phyloP scores from a whole-genome alignment of 768 basidiomycete species.

The Pisolithus microcarpus region DNA sequence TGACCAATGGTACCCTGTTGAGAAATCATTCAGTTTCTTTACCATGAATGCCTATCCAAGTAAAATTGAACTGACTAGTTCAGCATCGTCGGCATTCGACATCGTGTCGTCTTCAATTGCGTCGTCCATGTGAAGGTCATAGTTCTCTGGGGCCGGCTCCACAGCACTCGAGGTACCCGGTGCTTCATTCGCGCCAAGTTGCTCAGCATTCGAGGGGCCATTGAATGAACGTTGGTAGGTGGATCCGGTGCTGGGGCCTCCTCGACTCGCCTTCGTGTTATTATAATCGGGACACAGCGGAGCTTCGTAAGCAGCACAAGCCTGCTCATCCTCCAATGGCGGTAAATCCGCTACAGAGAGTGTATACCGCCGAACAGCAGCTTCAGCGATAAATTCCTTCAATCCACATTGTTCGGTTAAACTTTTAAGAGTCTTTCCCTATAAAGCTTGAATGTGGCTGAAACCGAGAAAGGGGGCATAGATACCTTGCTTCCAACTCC shows the following conservation, averaged over 20 bases:
- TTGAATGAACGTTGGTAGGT: constrained; percentile 5
- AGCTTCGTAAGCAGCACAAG: constrained; percentile 39
- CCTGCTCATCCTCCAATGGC: constrained; percentile 41
- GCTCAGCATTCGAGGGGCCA: background rate
- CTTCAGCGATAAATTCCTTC: constrained; percentile 34
- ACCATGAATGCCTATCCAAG: constrained; percentile 1
- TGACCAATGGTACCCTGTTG: constrained; percentile 62
- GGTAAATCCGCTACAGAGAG: constrained; percentile 52
- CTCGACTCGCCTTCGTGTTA: constrained; percentile 23
- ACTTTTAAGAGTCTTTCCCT: constrained; percentile 63
- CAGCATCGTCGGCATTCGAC: constrained; percentile 11
- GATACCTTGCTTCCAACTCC: constrained; percentile 49
- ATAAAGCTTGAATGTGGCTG: constrained; percentile 8
- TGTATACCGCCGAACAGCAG: constrained; percentile 45
- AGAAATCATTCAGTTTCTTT: constrained; percentile 1
- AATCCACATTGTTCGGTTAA: constrained; percentile 47
- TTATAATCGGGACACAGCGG: constrained; percentile 51
- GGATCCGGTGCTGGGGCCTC: constrained; percentile 5
- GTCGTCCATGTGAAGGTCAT: constrained; percentile 14
- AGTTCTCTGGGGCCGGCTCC: constrained; percentile 7
- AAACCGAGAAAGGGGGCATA: background rate
- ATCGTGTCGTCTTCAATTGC: constrained; percentile 6
- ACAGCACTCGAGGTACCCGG: background rate
- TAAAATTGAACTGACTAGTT: constrained; percentile 16
- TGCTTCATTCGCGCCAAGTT: background rate